Conservation (phyloP, 2,329 filamentous ascomycete species). For the Epicoccum nigrum region DNA sequence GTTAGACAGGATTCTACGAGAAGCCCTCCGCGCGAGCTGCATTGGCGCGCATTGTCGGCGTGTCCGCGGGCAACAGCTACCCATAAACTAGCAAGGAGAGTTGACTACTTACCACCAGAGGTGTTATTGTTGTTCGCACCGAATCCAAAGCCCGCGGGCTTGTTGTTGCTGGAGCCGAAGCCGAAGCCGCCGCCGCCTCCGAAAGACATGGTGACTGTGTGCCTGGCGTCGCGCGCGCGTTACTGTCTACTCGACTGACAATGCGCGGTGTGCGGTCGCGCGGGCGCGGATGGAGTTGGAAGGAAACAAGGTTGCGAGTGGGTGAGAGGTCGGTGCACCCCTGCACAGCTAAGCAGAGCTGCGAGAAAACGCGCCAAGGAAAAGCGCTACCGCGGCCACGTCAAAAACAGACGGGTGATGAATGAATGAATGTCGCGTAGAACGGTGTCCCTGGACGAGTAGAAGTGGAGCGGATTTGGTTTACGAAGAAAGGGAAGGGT, state of each 20-base stretch:
- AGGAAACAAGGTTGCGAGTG: slow-evolving; percentile 20
- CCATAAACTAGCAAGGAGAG: slow-evolving; percentile 22
- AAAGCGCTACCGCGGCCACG: slow-evolving; percentile 31
- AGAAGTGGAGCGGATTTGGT: background rate
- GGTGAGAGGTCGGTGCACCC: slow-evolving; percentile 23
- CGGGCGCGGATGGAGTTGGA: slow-evolving; percentile 27
- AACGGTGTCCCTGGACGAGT: too few relatives aligned
- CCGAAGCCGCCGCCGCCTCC: slow-evolving; percentile 52
- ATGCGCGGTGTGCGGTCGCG: slow-evolving; percentile 29
- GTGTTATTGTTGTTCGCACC: slow-evolving; percentile 47
- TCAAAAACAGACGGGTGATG: slow-evolving; percentile 9
- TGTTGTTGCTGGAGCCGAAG: slow-evolving; percentile 52
- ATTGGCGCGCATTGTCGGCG: slow-evolving; percentile 38
- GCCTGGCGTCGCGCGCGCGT: slow-evolving; percentile 34
- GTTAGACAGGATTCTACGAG: slow-evolving; percentile 47
- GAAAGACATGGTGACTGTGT: slow-evolving; percentile 53
- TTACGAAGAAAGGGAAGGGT: background rate
- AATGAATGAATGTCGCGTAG: slow-evolving; percentile 31
- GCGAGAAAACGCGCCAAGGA: slow-evolving; percentile 45
- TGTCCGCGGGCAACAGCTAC: slow-evolving; percentile 27
- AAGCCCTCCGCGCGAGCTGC: slow-evolving; percentile 34
- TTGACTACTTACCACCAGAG: slow-evolving; percentile 59
- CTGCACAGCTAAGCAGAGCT: slow-evolving; percentile 24
- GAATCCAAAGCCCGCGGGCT: slow-evolving; percentile 48
- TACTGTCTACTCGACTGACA: slow-evolving; percentile 22